Evolutionary conservation across 352 stramenopile genomes (phyloP).

Genomic region (Phytopythium vexans): DNA sequence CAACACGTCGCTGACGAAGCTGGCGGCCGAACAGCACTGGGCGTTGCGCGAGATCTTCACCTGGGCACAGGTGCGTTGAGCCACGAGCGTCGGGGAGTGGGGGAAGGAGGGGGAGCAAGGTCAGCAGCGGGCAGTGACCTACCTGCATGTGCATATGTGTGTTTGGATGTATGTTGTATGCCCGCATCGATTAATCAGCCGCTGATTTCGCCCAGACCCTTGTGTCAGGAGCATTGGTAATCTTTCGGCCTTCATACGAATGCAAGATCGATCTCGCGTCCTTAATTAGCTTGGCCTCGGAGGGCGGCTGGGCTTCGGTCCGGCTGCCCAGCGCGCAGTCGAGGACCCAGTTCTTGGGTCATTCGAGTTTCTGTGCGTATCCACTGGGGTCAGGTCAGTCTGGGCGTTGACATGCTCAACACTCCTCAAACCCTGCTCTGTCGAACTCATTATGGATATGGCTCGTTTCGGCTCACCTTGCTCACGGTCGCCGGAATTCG

Average conservation of each 20-base stretch:
- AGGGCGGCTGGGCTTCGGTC: conserved; percentile 21
- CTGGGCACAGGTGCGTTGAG: conserved; percentile 71
- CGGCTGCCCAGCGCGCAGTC: conserved; percentile 37
- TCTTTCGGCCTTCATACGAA: conserved; percentile 89
- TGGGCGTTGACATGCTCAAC: conserved; percentile 72
- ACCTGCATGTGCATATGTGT: conserved; percentile 8
- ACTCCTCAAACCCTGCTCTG: conserved; percentile 3
- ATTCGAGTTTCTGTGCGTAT: conserved; percentile 47
- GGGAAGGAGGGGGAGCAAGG: neutral
- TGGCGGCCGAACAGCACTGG: conserved; percentile 65
- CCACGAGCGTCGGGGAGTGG: neutral
- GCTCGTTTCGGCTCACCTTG: conserved; percentile 14
- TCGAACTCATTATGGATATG: conserved; percentile 4
- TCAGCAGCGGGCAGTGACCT: neutral
- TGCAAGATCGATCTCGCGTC: conserved; percentile 80
- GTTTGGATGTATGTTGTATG: conserved; percentile 9
- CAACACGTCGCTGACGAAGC: conserved; percentile 70
- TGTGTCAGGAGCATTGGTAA: conserved; percentile 28
- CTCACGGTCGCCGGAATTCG: neutral
- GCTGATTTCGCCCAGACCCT: conserved; percentile 42
- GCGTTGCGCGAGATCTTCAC: conserved; percentile 81
- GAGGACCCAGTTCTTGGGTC: conserved; percentile 80
- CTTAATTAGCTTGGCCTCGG: conserved; percentile 84
- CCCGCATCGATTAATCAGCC: conserved; percentile 90
- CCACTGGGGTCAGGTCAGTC: conserved; percentile 81